A percentile compares a stretch with the other conserved stretches of the same genome.
These are phyloP conservation scores for Dillenia suffruticosa DNA, from an alignment of 164 flowering plant species.

Conservation along the genomic window DNA sequence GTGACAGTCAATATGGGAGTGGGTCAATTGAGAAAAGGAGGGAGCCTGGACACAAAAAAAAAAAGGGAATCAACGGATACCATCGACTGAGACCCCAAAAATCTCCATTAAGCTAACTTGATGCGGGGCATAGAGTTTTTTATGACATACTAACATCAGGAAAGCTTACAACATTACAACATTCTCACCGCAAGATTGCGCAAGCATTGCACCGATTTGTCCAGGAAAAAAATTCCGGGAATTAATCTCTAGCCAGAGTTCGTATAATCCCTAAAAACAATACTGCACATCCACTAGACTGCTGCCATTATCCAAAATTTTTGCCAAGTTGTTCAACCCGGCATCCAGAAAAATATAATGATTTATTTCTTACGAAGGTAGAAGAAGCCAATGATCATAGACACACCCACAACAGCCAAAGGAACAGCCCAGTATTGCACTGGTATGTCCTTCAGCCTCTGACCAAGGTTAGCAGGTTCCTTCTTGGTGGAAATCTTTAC, in stretches of 20 bases:
- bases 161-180: too few relatives aligned
- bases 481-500: conserved; percentile 35
- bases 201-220: too few relatives aligned
- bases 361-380: conserved; percentile 49
- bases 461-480: conserved; percentile 11
- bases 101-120: background rate
- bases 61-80: too few relatives aligned
- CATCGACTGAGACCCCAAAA: too few relatives aligned
- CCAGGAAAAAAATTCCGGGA: background rate
- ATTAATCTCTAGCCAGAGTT: too few relatives aligned
- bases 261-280: background rate
- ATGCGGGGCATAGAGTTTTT: too few relatives aligned
- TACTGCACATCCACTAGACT: background rate
- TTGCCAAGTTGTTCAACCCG: background rate
- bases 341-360: conserved; percentile 4
- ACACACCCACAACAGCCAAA: conserved; percentile 49
- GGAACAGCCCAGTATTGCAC: conserved; percentile 71
- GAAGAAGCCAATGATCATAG: conserved; percentile 47
- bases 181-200: too few relatives aligned
- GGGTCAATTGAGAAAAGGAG: too few relatives aligned
- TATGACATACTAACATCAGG: too few relatives aligned
- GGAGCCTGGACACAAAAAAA: too few relatives aligned
- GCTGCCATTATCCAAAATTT: conserved; percentile 17
- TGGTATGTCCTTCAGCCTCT: conserved; percentile 34
- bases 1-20: too few relatives aligned